These are phyloP conservation scores for Blastocystis sp. DNA, from an alignment of 352 stramenopile genomes.

Conservation along the genomic window DNA sequence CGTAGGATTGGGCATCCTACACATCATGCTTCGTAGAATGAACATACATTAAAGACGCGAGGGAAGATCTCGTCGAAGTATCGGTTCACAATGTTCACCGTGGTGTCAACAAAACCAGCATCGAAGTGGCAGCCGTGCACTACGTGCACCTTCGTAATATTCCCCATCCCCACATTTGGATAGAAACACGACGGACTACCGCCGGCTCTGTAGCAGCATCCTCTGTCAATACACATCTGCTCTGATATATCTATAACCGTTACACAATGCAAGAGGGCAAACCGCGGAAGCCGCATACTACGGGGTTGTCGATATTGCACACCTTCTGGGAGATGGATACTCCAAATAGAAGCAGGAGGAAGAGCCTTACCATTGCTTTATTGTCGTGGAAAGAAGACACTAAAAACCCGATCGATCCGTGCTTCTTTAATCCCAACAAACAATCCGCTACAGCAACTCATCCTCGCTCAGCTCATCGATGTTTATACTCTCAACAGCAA, in stretches of 20 bases:
- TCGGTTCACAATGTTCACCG: constrained; percentile 66
- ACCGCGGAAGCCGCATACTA: constrained; percentile 58
- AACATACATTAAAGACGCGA: constrained; percentile 53
- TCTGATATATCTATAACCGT: constrained; percentile 38
- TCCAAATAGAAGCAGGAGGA: background rate
- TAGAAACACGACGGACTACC: constrained; percentile 36
- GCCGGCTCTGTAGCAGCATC: constrained; percentile 64
- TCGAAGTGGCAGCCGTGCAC: constrained; percentile 69
- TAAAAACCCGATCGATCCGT: background rate
- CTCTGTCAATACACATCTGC: constrained; percentile 63
- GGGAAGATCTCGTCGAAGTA: constrained; percentile 69
- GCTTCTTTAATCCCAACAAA: background rate
- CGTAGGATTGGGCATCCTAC: constrained; percentile 46
- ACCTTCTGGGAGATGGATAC: background rate
- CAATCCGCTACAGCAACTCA: background rate
- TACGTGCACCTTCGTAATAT: constrained; percentile 68
- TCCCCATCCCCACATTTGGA: constrained; percentile 58
- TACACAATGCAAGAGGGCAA: background rate
- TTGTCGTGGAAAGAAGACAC: constrained; percentile 8
- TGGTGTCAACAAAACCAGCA: constrained; percentile 66
- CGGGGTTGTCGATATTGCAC: constrained; percentile 62
- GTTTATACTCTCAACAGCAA: background rate
- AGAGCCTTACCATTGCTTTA: background rate
- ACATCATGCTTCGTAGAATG: background rate
- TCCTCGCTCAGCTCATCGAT: background rate